Base-by-base conservation (phyloP, 352 stramenopile genomes). In the Globisporangium echinulatum region DNA sequence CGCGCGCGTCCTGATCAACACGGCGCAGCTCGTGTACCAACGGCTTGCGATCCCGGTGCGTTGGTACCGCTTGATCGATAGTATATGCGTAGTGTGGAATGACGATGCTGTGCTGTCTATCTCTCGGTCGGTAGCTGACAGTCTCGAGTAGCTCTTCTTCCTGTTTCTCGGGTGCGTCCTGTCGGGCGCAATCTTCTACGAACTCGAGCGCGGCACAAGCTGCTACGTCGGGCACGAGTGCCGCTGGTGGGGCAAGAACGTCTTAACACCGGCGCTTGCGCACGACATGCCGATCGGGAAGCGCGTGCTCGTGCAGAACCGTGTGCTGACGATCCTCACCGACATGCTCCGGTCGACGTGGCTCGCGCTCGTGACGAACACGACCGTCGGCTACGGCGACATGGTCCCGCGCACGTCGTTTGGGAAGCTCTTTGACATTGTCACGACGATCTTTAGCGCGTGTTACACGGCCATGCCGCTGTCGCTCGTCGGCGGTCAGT, bases 381-480 rank as follows among this genome's bases (percentile, higher is more conserved):
- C 76, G 5, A 82, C 69, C 7, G 72, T 84, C 37, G 76, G 74
- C 4, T 85, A 84, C 49, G 76, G 74, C 7, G 76, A 85, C 48
- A 25, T 85, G 25, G 51, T 61, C 25, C 76, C 76, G 0, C 67
- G 71, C 10, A 81, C 69, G 15, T 63, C 71, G 51, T 49, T 87
- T 4, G 75, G 77, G 0, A 69, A 69, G 9, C 50, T 87, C 7
- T 63, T 79, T 33, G 72, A 82, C 42, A 78, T 86, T 7, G 48
- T 81, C 4, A 61, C 59, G 1, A 75, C 74, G 66, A 69, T 90
- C 13, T 71, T 85, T 63, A 79, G 66, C n/a, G 70, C 73, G 0
- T 80, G 66, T 46, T 87, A 85, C 67, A 82, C 71, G 1, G 72
- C 77, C 5, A 87, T 87, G 77, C 77, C 75, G 10, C 71, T 87